Evolutionary conservation across 306 rosid genomes (phyloP).

Genomic region (Dryas drummondii): DNA sequence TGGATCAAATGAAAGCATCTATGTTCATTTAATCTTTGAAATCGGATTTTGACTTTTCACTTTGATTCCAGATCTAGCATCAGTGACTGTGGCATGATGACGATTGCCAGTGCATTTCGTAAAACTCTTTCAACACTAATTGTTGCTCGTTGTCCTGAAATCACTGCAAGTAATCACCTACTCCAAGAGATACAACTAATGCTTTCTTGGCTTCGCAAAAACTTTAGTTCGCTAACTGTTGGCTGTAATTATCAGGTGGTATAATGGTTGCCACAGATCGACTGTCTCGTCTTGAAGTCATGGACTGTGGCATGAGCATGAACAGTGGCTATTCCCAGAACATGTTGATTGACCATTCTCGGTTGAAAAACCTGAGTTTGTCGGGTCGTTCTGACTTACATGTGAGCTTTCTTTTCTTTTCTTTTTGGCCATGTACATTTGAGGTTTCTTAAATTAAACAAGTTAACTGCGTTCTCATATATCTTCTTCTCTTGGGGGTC

Average conservation of each 20-base stretch:
- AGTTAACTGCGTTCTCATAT: conserved; percentile 3
- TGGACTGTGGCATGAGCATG: conserved; percentile 93
- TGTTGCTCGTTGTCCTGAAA: conserved; percentile 82
- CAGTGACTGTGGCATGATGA: conserved; percentile 83
- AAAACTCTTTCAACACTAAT: conserved; percentile 69
- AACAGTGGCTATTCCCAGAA: conserved; percentile 51
- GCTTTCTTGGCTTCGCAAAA: conserved; percentile 10
- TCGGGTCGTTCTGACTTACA: conserved; percentile 90
- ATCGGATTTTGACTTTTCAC: conserved; percentile 18
- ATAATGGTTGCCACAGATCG: conserved; percentile 83
- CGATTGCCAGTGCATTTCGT: conserved; percentile 74
- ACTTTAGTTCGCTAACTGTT: conserved; percentile 24
- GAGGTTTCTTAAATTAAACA: conserved; percentile 14
- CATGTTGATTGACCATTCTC: conserved; percentile 73
- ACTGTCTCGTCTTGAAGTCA: conserved; percentile 73
- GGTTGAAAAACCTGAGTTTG: conserved; percentile 75
- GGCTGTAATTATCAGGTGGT: conserved; percentile 60
- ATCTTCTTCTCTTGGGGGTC: conserved; percentile 27
- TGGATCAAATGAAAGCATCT: not conserved
- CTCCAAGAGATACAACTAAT: not conserved
- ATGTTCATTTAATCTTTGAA: not conserved
- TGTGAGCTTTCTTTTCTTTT: conserved; percentile 40
- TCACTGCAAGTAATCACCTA: conserved; percentile 70
- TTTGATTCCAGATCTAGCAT: conserved; percentile 67
- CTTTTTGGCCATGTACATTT: too few relatives aligned